phyloP scores from a whole-genome alignment of 768 basidiomycete genomes.

The Glaciozyma martinii region DNA sequence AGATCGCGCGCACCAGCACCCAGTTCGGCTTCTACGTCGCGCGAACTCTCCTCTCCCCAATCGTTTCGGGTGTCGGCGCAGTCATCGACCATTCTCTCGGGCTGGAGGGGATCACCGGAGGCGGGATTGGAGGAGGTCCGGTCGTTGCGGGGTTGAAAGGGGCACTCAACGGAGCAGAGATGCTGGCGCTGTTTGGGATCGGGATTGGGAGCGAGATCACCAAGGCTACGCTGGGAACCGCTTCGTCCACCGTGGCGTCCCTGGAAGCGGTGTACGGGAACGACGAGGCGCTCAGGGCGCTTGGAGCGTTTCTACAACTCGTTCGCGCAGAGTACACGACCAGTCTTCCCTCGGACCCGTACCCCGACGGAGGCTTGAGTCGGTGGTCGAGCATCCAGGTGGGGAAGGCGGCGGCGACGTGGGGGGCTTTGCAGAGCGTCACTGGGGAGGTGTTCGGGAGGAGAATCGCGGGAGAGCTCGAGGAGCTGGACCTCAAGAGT shows the following conservation, averaged over 20 bases:
- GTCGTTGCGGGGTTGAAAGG: background rate
- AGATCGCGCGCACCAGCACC: background rate
- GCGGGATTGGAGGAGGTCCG: background rate
- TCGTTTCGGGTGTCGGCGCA: background rate
- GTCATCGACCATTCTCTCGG: background rate
- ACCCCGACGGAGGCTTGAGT: background rate
- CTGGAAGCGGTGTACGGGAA: background rate
- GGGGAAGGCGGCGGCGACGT: background rate
- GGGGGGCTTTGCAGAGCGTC: constrained; percentile 1
- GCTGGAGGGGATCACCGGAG: background rate
- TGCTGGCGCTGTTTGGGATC: background rate
- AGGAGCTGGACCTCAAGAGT: constrained; percentile 1
- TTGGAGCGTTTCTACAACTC: background rate
- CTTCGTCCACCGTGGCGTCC: background rate
- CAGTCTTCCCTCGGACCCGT: background rate
- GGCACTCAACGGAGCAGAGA: background rate
- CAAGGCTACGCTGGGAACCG: background rate
- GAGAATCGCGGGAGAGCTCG: background rate
- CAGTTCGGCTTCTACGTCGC: background rate
- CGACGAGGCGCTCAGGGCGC: constrained; percentile 2
- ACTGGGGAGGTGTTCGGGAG: background rate
- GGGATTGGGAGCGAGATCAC: background rate
- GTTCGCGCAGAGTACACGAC: background rate
- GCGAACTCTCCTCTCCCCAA: background rate
- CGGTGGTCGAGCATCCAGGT: background rate